A percentile compares a stretch with the other conserved stretches of the same genome.
These are phyloP conservation scores for Cladosporium sp. DNA, from an alignment of 2,329 filamentous ascomycete species.

Conservation along the genomic window DNA sequence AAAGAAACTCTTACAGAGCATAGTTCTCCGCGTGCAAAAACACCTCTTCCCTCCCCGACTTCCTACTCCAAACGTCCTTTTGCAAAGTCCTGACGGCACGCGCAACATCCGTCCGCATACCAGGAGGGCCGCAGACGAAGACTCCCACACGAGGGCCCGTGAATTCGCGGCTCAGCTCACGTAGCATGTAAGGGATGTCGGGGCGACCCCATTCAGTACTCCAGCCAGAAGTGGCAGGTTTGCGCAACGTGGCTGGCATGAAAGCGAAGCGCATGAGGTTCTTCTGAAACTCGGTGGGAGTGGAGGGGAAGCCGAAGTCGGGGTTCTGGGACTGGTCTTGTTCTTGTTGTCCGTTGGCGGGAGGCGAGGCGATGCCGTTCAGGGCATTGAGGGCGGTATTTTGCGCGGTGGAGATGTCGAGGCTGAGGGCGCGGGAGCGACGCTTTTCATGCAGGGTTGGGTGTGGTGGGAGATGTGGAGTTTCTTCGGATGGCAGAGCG, in stretches of 20 bases:
- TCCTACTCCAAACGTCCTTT: slow-evolving; percentile 68
- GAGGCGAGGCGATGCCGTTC: slow-evolving; percentile 1
- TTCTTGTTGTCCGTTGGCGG: slow-evolving; percentile 17
- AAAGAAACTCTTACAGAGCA: slow-evolving; percentile 74
- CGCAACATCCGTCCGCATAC: slow-evolving; percentile 84
- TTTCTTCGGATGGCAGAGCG: slow-evolving; percentile 16
- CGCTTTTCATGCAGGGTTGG: slow-evolving; percentile 37
- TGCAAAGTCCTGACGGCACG: slow-evolving; percentile 79
- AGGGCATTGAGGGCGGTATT: slow-evolving; percentile 30
- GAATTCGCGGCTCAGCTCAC: slow-evolving; percentile 72
- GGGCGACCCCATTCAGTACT: slow-evolving; percentile 88
- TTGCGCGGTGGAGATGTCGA: slow-evolving; percentile 32
- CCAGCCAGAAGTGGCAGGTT: slow-evolving; percentile 65
- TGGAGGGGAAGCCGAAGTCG: slow-evolving; percentile 68
- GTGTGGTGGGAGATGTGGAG: slow-evolving; percentile 29
- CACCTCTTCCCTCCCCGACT: slow-evolving; percentile 76
- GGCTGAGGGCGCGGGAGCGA: slow-evolving; percentile 30
- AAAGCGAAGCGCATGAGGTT: slow-evolving; percentile 88
- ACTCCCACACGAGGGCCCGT: slow-evolving; percentile 80
- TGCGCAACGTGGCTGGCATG: slow-evolving; percentile 47
- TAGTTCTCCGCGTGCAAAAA: slow-evolving; percentile 96
- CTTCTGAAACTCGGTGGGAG: slow-evolving; percentile 83
- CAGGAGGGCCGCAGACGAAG: slow-evolving; percentile 84
- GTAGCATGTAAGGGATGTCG: slow-evolving; percentile 80
- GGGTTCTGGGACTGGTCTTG: slow-evolving; percentile 24